phyloP scores from a whole-genome alignment of 2,329 filamentous ascomycete genomes.

The Aspergillus sp. region DNA sequence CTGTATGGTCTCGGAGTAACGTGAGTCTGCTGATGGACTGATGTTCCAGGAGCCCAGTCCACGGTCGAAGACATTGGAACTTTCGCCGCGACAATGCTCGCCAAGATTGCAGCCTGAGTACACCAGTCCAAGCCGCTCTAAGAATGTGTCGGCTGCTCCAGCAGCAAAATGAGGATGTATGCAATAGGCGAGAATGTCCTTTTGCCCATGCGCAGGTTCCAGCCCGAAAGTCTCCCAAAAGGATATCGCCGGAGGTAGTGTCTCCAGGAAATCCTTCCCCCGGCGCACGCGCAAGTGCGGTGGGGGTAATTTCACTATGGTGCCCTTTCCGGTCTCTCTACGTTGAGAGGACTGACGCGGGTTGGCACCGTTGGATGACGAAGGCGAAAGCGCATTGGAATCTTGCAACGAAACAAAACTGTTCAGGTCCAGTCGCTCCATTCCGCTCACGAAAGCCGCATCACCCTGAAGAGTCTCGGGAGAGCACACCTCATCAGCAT shows the following conservation, averaged over 20 bases:
- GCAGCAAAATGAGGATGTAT: constrained; percentile 55
- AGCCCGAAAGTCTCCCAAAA: constrained; percentile 66
- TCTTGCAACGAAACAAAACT: constrained; percentile 39
- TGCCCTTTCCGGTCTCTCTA: constrained; percentile 33
- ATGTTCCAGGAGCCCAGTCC: constrained; percentile 43
- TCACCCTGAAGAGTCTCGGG: constrained; percentile 33
- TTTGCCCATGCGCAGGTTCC: constrained; percentile 56
- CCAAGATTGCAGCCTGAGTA: constrained; percentile 63
- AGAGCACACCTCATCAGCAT: constrained; percentile 29
- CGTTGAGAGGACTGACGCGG: constrained; percentile 25
- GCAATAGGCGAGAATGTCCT: constrained; percentile 61
- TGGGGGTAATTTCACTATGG: constrained; percentile 48
- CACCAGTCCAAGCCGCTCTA: constrained; percentile 55
- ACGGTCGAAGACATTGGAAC: constrained; percentile 41
- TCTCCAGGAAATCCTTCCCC: constrained; percentile 55
- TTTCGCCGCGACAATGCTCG: constrained; percentile 48
- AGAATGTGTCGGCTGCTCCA: constrained; percentile 52
- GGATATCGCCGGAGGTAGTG: constrained; percentile 57
- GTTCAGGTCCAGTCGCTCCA: constrained; percentile 40
- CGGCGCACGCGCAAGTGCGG: constrained; percentile 59
- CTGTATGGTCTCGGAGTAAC: constrained; percentile 40
- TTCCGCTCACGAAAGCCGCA: constrained; percentile 29
- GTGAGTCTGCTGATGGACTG: constrained; percentile 25
- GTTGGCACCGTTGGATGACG: constrained; percentile 16
- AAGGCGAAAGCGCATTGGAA: constrained; percentile 18